These are phyloP conservation scores for Capsicum pubescens DNA, from an alignment of 257 asterid genomes.

Conservation along the genomic window DNA sequence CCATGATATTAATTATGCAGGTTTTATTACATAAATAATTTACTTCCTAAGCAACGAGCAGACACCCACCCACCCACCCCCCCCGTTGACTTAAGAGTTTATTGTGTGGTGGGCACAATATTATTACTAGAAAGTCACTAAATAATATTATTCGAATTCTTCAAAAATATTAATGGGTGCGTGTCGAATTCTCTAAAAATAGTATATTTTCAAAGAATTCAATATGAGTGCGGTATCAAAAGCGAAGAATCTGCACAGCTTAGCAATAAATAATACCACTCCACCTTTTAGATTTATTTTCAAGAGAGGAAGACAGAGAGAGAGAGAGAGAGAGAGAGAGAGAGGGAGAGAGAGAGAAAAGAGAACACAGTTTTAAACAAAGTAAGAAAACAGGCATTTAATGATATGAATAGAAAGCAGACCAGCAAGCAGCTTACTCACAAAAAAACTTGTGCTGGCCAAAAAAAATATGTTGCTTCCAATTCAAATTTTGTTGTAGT, in stretches of 20 bases:
- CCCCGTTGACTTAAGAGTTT: neutral
- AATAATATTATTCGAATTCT: neutral
- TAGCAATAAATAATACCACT: neutral
- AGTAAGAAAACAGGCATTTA: neutral
- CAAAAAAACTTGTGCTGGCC: neutral
- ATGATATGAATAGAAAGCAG: neutral
- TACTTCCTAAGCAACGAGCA: neutral
- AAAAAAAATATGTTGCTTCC: neutral
- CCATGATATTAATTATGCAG: neutral
- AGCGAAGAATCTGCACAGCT: no score
- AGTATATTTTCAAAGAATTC: no score
- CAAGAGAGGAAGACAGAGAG: no score
- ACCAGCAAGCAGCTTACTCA: neutral
- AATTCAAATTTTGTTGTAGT: neutral
- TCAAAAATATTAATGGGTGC: no score
- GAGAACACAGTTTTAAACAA: neutral
- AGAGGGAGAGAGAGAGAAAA: no score
- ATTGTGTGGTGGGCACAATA: neutral
- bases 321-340: no score
- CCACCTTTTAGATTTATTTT: neutral
- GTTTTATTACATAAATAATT: neutral
- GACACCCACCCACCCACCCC: neutral
- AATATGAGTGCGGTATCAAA: no score
- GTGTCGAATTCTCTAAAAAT: no score
- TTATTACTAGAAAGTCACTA: constrained; percentile 1